These are phyloP conservation scores for Actinomortierella ambigua DNA, from an alignment of 371 early-diverging fungal species.

Conservation along the genomic window DNA sequence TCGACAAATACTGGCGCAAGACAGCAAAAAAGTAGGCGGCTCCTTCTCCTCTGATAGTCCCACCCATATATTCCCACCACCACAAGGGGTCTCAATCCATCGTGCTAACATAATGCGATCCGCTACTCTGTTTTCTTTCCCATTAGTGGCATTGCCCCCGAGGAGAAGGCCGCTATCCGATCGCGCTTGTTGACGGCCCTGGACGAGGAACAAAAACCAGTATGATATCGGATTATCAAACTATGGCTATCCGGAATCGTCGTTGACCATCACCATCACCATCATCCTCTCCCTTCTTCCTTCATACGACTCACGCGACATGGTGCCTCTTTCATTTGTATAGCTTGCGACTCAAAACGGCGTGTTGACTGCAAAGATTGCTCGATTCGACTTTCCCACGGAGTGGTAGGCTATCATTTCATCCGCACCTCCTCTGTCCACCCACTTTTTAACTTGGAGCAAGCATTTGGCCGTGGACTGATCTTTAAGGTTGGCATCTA, in stretches of 20 bases:
- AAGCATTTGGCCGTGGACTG: no score
- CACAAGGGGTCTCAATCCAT: neutral
- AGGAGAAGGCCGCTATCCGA: constrained; percentile 75
- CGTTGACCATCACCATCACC: no score
- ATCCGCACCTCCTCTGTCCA: neutral
- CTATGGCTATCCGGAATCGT: neutral
- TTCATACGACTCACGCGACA: no score
- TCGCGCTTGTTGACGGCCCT: constrained; percentile 60
- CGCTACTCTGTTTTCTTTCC: neutral
- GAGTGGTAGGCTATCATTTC: constrained; percentile 65
- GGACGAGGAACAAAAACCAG: constrained; percentile 72
- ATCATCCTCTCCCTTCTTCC: no score
- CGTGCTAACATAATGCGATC: neutral
- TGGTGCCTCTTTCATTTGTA: neutral
- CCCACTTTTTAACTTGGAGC: no score
- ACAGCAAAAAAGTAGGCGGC: constrained; percentile 74
- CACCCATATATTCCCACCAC: no score
- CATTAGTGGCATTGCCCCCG: constrained; percentile 64
- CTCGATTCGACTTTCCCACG: constrained; percentile 79
- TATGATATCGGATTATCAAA: constrained; percentile 24
- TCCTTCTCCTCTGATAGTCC: no score
- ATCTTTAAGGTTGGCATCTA: no score
- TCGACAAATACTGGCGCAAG: constrained; percentile 89
- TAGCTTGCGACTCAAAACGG: constrained; percentile 79
- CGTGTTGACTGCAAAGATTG: constrained; percentile 78